Percentiles rank a stretch among this genome's conserved stretches.
Conservation (phyloP, 106 monocot genomes). For the Hemerocallis citrina region DNA sequence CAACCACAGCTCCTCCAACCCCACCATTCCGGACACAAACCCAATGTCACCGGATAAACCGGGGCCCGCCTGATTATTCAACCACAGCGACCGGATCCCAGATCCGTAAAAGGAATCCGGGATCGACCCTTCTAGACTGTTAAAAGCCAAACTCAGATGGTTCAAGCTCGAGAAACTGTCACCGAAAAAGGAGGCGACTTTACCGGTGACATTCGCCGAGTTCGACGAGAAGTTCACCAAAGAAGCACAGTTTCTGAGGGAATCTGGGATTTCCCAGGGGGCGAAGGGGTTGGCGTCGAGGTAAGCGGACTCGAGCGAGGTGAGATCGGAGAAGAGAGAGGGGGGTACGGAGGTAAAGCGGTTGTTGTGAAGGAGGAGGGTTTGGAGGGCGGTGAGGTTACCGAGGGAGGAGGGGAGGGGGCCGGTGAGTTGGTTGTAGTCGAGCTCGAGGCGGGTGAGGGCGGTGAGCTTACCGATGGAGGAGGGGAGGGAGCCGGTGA, state of each 20-base stretch:
- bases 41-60: slow-evolving; percentile 27
- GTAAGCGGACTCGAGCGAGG: slow-evolving; percentile 26
- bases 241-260: slow-evolving; percentile 13
- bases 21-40: slow-evolving; percentile 37
- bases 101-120: slow-evolving; percentile 8
- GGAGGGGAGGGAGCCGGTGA: slow-evolving; percentile 32
- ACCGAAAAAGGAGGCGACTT: slow-evolving; percentile 27
- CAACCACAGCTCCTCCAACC: slow-evolving; percentile 43
- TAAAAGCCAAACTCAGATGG: slow-evolving; percentile 30
- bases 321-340: slow-evolving; percentile 39
- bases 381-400: slow-evolving; percentile 30
- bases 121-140: slow-evolving; percentile 19
- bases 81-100: slow-evolving; percentile 35
- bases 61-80: slow-evolving; percentile 42
- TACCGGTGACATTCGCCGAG: slow-evolving; percentile 41
- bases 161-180: slow-evolving; percentile 23
- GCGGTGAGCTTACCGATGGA: slow-evolving; percentile 33
- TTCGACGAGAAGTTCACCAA: slow-evolving; percentile 60
- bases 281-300: slow-evolving; percentile 52
- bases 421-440: slow-evolving; percentile 39
- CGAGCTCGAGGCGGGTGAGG: slow-evolving; percentile 48
- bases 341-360: slow-evolving; percentile 41
- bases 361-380: slow-evolving; percentile 52
- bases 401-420: slow-evolving; percentile 33
- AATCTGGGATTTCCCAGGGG: slow-evolving; percentile 34